Conservation (phyloP, 2,329 filamentous ascomycete species). For the Colletotrichum lini region DNA sequence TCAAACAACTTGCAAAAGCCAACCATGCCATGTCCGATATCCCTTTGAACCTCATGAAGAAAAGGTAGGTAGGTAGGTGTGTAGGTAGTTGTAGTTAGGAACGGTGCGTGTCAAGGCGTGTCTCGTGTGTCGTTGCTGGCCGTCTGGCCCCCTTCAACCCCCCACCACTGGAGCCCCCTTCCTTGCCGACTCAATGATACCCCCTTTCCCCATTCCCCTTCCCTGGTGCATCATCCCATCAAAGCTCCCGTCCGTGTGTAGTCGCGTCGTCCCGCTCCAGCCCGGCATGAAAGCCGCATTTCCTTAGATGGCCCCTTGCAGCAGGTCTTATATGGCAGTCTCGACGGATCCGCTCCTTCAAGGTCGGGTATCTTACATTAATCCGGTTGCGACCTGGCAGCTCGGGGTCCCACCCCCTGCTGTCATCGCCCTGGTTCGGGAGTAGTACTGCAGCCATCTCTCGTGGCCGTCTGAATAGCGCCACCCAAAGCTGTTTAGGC, state of each 20-base stretch:
- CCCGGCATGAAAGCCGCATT: constrained; percentile 7
- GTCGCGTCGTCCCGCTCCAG: constrained; percentile 12
- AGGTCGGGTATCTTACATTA: constrained; percentile 37
- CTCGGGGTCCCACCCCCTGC: background rate
- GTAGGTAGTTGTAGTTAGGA: constrained; percentile 31
- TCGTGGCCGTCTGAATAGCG: constrained; percentile 1
- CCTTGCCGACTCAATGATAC: constrained; percentile 10
- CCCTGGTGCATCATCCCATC: constrained; percentile 23
- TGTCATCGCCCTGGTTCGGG: background rate
- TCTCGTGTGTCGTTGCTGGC: constrained; percentile 36
- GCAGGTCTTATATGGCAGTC: constrained; percentile 26
- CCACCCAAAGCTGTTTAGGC: background rate
- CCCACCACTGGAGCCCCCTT: background rate
- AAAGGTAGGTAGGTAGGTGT: constrained; percentile 25
- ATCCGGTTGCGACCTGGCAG: constrained; percentile 16
- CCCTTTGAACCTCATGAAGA: constrained; percentile 17
- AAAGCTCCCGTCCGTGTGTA: constrained; percentile 26
- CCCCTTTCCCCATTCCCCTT: constrained; percentile 13
- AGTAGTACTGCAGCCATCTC: background rate
- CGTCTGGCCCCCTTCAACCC: constrained; percentile 1
- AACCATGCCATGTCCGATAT: constrained; percentile 25
- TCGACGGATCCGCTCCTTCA: constrained; percentile 15
- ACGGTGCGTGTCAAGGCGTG: constrained; percentile 28
- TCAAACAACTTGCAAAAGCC: constrained; percentile 33
- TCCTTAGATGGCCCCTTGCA: constrained; percentile 10